phyloP scores from a whole-genome alignment of 108 stramenopile genomes.

The Mayamaea pseudoterrestris region DNA sequence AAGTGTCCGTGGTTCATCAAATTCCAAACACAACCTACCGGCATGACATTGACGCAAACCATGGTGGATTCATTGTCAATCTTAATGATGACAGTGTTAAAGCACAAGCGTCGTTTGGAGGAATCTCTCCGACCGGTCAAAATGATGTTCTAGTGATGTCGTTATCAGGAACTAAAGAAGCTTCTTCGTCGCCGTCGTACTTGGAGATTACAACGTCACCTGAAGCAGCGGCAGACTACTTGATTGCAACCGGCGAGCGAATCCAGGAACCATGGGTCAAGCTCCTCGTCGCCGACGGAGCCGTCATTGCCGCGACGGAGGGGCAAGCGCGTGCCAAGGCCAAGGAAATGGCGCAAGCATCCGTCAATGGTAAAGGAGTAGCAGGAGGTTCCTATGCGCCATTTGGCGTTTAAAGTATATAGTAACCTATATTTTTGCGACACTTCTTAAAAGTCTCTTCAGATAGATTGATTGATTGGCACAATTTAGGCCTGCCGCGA shows the following conservation, averaged over 20 bases:
- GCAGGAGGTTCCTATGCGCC: slow-evolving; percentile 13
- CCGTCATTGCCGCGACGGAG: slow-evolving; percentile 10
- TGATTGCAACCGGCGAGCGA: slow-evolving; percentile 11
- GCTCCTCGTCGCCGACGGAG: slow-evolving; percentile 19
- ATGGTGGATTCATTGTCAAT: slow-evolving; percentile 11
- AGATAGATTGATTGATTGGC: too few species aligned
- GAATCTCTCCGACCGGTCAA: background rate
- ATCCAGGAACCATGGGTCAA: slow-evolving; percentile 14
- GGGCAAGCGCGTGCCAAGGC: slow-evolving; percentile 14
- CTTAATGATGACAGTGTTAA: background rate
- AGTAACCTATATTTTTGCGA: too few species aligned
- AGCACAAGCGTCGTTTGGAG: background rate
- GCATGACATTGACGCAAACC: background rate
- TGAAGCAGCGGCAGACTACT: slow-evolving; percentile 2
- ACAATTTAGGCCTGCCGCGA: too few species aligned
- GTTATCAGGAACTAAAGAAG: background rate
- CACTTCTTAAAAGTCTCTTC: too few species aligned
- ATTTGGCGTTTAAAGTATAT: slow-evolving; percentile 7
- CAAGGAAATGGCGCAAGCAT: slow-evolving; percentile 2
- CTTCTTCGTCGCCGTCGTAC: background rate
- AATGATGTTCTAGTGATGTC: slow-evolving; percentile 10
- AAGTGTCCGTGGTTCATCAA: slow-evolving; percentile 3
- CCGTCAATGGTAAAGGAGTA: background rate
- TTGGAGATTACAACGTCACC: too few species aligned
- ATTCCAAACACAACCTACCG: background rate